Percentiles rank a stretch among this genome's conserved stretches.
Conservation (phyloP, 83 land plant genomes). For the Larix sibirica region DNA sequence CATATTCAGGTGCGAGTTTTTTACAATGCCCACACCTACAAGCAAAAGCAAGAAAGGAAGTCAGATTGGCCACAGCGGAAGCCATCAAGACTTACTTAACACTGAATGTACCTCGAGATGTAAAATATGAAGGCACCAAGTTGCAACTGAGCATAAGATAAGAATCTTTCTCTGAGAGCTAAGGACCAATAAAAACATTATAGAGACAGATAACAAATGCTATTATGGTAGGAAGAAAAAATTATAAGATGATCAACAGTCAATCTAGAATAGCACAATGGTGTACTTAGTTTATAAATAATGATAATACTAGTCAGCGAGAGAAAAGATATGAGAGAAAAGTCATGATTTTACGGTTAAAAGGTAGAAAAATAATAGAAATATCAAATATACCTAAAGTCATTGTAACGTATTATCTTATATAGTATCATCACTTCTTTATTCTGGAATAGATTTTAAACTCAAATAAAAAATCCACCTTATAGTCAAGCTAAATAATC, state of each 20-base stretch:
- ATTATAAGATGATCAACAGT: not conserved
- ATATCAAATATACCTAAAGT: no score
- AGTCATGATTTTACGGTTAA: no score
- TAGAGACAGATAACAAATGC: not conserved
- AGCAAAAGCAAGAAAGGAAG: slow-evolving; percentile 7
- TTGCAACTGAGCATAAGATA: not conserved
- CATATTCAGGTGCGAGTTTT: slow-evolving; percentile 97
- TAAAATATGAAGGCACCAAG: not conserved
- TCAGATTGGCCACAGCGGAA: not conserved
- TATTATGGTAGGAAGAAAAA: not conserved
- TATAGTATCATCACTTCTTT: no score
- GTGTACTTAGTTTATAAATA: not conserved
- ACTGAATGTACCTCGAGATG: not conserved
- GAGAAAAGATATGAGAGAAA: no score
- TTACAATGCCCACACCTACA: slow-evolving; percentile 99
- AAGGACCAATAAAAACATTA: not conserved
- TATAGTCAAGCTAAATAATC: no score
- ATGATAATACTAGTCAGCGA: no score
- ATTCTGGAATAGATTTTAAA: no score
- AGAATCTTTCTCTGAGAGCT: not conserved
- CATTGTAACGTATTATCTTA: no score
- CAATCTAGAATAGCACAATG: not conserved
- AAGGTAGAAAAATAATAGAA: no score
- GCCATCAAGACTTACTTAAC: not conserved
- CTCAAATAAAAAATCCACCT: no score